Percentiles rank a stretch among this genome's conserved stretches.
Evolutionary conservation across 192 early-diverging fungal genomes (phyloP).

Genomic region (Haplosporangium gracile): DNA sequence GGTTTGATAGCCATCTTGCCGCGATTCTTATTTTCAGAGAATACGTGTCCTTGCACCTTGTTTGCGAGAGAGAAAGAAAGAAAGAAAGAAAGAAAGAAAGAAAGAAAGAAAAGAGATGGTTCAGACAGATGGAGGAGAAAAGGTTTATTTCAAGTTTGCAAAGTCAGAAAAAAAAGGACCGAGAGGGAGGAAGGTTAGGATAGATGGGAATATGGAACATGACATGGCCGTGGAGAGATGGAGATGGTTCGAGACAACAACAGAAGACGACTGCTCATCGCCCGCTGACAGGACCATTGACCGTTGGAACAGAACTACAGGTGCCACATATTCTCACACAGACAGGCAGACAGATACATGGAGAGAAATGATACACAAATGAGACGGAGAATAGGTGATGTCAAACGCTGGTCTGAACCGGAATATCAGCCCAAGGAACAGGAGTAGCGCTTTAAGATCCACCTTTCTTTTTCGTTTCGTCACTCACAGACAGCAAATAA

Average conservation of each 20-base stretch:
- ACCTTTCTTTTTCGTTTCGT: neutral
- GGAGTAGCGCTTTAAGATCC: neutral
- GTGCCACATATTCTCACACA: neutral
- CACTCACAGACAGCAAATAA: neutral
- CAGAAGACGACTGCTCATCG: neutral
- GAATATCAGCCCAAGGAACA: neutral
- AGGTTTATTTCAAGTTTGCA: neutral
- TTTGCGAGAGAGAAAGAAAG: neutral
- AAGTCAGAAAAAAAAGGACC: neutral
- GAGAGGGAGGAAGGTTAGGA: neutral
- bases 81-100: neutral
- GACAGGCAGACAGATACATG: neutral
- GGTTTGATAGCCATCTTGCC: neutral
- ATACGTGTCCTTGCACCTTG: neutral
- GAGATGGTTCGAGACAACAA: slow-evolving; percentile 1
- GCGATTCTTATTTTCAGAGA: neutral
- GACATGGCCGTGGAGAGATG: neutral
- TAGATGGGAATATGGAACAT: neutral
- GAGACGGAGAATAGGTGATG: neutral
- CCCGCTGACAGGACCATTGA: neutral
- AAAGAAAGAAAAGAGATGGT: neutral
- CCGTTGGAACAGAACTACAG: neutral
- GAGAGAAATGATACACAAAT: no score
- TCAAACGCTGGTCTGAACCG: neutral
- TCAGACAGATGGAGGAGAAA: neutral